Conservation (phyloP, 805 yeast species). For the Spathaspora girioi region DNA sequence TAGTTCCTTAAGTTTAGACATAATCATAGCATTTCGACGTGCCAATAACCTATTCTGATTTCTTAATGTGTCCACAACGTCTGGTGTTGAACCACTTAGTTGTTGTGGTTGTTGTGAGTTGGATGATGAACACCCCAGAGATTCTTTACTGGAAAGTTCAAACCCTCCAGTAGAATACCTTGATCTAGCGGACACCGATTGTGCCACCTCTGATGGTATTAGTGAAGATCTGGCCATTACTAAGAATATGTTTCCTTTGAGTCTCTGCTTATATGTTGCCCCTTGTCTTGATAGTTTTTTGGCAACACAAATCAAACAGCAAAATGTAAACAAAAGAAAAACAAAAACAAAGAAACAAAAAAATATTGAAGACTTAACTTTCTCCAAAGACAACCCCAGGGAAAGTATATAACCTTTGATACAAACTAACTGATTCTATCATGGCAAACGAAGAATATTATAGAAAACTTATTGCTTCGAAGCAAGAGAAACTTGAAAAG, state of each 20-base stretch:
- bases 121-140: not conserved
- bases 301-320: constrained; percentile 5
- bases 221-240: not conserved
- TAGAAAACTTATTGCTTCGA: constrained; percentile 25
- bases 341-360: constrained; percentile 1
- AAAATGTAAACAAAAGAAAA: not conserved
- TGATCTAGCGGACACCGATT: not conserved
- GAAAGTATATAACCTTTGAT: not conserved
- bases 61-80: constrained; percentile 3
- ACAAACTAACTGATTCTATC: not conserved
- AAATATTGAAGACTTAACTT: not conserved
- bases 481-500: constrained; percentile 48
- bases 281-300: not conserved
- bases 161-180: constrained; percentile 1
- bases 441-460: not conserved
- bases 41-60: constrained; percentile 61
- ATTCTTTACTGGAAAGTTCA: not conserved
- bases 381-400: not conserved
- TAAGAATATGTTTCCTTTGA: not conserved
- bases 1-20: constrained; percentile 48
- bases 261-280: too few species aligned
- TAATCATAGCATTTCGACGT: constrained; percentile 50
- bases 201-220: not conserved
- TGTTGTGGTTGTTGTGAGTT: not conserved
- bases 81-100: not conserved